These are phyloP conservation scores for Plantago major DNA, from an alignment of 257 asterid genomes.

Conservation along the genomic window DNA sequence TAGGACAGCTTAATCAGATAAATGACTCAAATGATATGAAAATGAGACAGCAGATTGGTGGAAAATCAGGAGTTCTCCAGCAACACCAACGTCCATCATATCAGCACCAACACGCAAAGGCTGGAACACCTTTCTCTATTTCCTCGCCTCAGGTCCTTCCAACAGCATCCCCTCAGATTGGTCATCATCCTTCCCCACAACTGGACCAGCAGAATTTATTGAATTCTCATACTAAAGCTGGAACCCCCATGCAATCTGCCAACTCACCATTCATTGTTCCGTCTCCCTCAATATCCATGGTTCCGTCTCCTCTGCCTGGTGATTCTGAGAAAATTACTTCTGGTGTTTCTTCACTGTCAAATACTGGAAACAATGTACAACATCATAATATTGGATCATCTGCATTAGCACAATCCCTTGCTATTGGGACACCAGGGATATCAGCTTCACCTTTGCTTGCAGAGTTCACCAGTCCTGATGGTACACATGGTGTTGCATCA, in stretches of 20 bases:
- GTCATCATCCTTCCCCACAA: slow-evolving; percentile 84
- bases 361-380: slow-evolving; percentile 54
- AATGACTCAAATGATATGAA: slow-evolving; percentile 69
- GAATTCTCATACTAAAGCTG: slow-evolving; percentile 56
- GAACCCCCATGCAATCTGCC: slow-evolving; percentile 83
- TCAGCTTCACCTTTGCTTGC: slow-evolving; percentile 96
- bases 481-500: slow-evolving; percentile 61
- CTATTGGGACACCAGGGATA: slow-evolving; percentile 96
- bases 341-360: slow-evolving; percentile 52
- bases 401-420: slow-evolving; percentile 74
- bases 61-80: slow-evolving; percentile 65
- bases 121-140: slow-evolving; percentile 56
- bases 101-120: slow-evolving; percentile 62
- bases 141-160: slow-evolving; percentile 81
- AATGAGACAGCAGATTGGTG: slow-evolving; percentile 78
- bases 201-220: slow-evolving; percentile 69
- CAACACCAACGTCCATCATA: slow-evolving; percentile 67
- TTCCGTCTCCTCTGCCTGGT: slow-evolving; percentile 86
- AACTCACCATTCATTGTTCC: slow-evolving; percentile 80
- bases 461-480: slow-evolving; percentile 78
- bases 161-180: slow-evolving; percentile 72
- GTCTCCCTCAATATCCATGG: slow-evolving; percentile 90
- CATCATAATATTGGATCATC: slow-evolving; percentile 51
- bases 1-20: slow-evolving; percentile 66
- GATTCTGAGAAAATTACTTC: slow-evolving; percentile 73